A percentile compares a stretch with the other conserved stretches of the same genome.
phyloP scores from a whole-genome alignment of 306 rosid species.

The Medicago arabica region DNA sequence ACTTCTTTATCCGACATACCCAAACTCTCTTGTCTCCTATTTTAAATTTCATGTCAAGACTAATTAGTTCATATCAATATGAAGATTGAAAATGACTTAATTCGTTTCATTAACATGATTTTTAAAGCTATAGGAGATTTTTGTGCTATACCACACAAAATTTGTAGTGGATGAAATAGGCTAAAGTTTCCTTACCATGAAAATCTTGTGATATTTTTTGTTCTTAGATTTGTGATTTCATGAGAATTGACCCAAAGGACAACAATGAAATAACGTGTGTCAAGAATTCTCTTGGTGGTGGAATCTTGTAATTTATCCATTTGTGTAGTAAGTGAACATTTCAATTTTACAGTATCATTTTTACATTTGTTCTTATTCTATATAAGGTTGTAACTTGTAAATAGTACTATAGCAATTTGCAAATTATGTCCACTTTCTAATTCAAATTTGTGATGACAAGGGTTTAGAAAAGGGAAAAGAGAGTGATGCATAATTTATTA shows the following conservation, averaged over 20 bases:
- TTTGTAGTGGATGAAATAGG: constrained; percentile 68
- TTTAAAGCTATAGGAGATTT: constrained; percentile 37
- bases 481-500: no score
- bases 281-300: constrained; percentile 14
- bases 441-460: background rate
- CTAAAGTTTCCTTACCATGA: constrained; percentile 57
- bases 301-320: constrained; percentile 42
- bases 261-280: constrained; percentile 41
- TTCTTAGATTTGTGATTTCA: constrained; percentile 36
- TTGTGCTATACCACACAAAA: constrained; percentile 53
- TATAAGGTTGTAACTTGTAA: constrained; percentile 6
- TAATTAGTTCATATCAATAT: constrained; percentile 41
- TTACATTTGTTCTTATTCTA: constrained; percentile 49
- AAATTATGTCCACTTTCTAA: constrained; percentile 5
- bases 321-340: constrained; percentile 38
- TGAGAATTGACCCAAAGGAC: constrained; percentile 45
- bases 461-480: no score
- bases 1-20: constrained; percentile 74
- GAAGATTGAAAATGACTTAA: constrained; percentile 48
- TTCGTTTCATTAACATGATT: background rate
- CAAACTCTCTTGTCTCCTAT: constrained; percentile 70
- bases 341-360: constrained; percentile 42
- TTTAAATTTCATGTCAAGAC: constrained; percentile 35
- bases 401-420: constrained; percentile 21
- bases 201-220: constrained; percentile 54